These are phyloP conservation scores for Lupinus albus DNA, from an alignment of 306 rosid species.

Conservation along the genomic window DNA sequence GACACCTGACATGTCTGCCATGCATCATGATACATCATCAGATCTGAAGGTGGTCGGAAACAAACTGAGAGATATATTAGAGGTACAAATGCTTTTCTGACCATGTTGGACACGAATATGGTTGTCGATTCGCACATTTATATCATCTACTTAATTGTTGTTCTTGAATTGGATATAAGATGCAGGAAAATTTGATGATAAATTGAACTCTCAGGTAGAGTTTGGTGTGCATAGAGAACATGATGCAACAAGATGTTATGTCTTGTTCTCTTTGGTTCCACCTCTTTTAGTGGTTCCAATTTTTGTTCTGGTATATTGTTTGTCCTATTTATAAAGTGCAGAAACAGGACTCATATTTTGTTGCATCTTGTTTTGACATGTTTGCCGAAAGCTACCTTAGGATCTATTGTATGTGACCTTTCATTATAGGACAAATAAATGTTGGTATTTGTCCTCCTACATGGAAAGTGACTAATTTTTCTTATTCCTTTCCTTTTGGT, in stretches of 20 bases:
- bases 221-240: too few relatives aligned
- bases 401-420: constrained; percentile 5
- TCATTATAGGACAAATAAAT: neutral
- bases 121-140: neutral
- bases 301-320: too few relatives aligned
- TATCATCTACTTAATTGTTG: constrained; percentile 6
- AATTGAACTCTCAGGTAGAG: too few relatives aligned
- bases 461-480: neutral
- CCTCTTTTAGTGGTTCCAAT: too few relatives aligned
- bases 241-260: too few relatives aligned
- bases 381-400: too few relatives aligned
- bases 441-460: constrained; percentile 13
- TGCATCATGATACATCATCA: constrained; percentile 84
- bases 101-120: constrained; percentile 9
- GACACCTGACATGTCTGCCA: constrained; percentile 91
- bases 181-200: constrained; percentile 17
- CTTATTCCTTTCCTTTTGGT: constrained; percentile 15
- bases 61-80: constrained; percentile 72
- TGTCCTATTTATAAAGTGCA: too few relatives aligned
- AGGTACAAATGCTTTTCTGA: constrained; percentile 50
- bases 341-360: too few relatives aligned
- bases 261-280: too few relatives aligned
- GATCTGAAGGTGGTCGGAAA: constrained; percentile 78
- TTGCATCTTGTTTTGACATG: too few relatives aligned
- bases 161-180: constrained; percentile 13